Base-by-base conservation (phyloP, 1,284 basidiomycete genomes). In the Cutaneotrichosporon sp. region DNA sequence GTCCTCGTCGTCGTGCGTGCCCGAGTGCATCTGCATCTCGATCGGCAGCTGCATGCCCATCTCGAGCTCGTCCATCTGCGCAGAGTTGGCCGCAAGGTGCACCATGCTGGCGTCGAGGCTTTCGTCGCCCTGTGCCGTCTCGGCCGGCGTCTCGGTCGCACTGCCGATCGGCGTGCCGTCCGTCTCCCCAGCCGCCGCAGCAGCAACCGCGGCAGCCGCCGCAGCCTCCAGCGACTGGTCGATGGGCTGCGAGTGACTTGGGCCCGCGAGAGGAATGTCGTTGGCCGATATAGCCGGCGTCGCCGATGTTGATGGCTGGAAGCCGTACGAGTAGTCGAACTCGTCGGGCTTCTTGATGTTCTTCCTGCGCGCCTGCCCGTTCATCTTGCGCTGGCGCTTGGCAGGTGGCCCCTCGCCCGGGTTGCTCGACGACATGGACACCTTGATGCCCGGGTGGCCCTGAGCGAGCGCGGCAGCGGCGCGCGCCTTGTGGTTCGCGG, bases 11-110 rank as follows among this genome's bases (percentile, higher is more conserved):
- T 72, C 72, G 59, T 72, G 68, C 33, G 63, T 66, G 38, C 60
- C 64, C 43, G 68, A 67, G 64, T 78, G 76, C 74, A 76, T 76
- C 58, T 77, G 75, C 76, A 78, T 78, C 60, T 78, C 76, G 62
- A 77, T 75, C 10, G 76, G 76, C 45, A 78, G 58, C 58, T 77
- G 71, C 49, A 78, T 76, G 25, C 76, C 76, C 75, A 78, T 76
- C 38, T 78, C 76, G 62, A 78, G 60, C 58, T 78, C 76, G 65
- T 78, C 76, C 68, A 78, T 78, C 62, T 76, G 73, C 9, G 45
- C 63, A 5, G 65, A 67, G 22, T 47, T 56, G 24, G 60, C 73
- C 72, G 76, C 76, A 60, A 75, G 72, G 59, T 78, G 76, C 7
- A 78, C 74, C 70, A 76, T 71, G 59, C 68, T 71, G 47, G 72